phyloP scores from a whole-genome alignment of 805 yeast genomes.

The Candida cerambycidarum region DNA sequence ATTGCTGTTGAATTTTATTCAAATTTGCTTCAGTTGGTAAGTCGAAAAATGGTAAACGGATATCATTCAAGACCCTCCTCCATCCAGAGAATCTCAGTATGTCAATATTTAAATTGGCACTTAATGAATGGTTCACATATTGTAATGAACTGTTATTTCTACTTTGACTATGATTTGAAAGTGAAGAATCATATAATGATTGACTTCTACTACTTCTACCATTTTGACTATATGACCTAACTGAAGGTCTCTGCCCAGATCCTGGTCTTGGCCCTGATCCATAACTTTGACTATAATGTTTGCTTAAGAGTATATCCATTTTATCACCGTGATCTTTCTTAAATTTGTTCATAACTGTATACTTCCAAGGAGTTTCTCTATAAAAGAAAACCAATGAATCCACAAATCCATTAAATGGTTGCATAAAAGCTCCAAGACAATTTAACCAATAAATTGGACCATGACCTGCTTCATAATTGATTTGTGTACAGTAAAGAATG shows the following conservation, averaged over 20 bases:
- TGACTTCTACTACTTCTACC: conserved; percentile 15
- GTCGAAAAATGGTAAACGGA: conserved; percentile 44
- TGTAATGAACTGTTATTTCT: conserved; percentile 7
- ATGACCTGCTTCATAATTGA: conserved; percentile 44
- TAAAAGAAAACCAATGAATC: conserved; percentile 74
- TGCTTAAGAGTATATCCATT: conserved; percentile 23
- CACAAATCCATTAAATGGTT: conserved; percentile 76
- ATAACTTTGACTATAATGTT: conserved; percentile 9
- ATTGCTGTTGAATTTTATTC: conserved; percentile 19
- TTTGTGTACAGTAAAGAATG: conserved; percentile 59
- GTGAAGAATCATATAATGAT: conserved; percentile 15
- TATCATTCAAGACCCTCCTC: conserved; percentile 38
- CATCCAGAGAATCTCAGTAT: conserved; percentile 32
- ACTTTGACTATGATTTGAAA: conserved; percentile 7
- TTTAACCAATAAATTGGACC: conserved; percentile 64
- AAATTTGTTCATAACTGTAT: conserved; percentile 41
- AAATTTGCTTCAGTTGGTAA: conserved; percentile 42
- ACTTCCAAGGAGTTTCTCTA: conserved; percentile 78
- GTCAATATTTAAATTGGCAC: conserved; percentile 30
- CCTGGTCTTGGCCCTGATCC: no score
- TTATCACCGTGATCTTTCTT: conserved; percentile 31
- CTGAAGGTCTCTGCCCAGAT: conserved; percentile 16
- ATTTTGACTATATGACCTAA: conserved; percentile 22
- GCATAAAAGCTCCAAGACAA: conserved; percentile 69
- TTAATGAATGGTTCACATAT: conserved; percentile 22